These are phyloP conservation scores for Draba incana DNA, from an alignment of 345 rosid genomes.

Conservation along the genomic window DNA sequence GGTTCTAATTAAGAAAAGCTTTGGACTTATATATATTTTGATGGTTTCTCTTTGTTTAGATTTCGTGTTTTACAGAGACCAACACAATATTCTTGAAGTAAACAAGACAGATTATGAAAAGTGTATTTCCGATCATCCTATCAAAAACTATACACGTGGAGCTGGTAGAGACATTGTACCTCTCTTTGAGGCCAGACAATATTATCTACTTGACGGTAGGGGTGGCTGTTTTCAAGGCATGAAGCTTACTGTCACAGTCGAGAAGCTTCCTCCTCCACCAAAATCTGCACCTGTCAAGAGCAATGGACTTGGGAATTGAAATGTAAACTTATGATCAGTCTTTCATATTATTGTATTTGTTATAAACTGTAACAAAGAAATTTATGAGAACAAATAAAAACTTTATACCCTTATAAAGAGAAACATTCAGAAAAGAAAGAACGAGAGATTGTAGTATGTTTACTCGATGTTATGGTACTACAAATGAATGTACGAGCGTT, in stretches of 20 bases:
- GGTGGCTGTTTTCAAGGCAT: conserved; percentile 88
- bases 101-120: conserved; percentile 74
- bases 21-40: neutral
- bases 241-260: conserved; percentile 73
- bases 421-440: no score
- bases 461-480: no score
- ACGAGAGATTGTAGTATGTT: no score
- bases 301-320: conserved; percentile 10
- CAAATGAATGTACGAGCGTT: no score
- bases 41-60: conserved; percentile 44
- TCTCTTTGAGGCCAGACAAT: conserved; percentile 65
- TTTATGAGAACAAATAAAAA: no score
- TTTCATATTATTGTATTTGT: no score
- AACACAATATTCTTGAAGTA: conserved; percentile 82
- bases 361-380: no score
- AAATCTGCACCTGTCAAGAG: conserved; percentile 44
- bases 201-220: conserved; percentile 82
- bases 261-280: conserved; percentile 75
- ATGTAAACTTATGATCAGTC: no score
- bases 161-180: conserved; percentile 93
- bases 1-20: neutral
- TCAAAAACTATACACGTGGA: conserved; percentile 80
- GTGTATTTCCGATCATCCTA: conserved; percentile 74
- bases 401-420: no score
- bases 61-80: conserved; percentile 91